A percentile compares a stretch with the other conserved stretches of the same genome.
These are phyloP conservation scores for Saccharum hybrid DNA, from an alignment of 202 grass and related monocot species.

Conservation along the genomic window DNA sequence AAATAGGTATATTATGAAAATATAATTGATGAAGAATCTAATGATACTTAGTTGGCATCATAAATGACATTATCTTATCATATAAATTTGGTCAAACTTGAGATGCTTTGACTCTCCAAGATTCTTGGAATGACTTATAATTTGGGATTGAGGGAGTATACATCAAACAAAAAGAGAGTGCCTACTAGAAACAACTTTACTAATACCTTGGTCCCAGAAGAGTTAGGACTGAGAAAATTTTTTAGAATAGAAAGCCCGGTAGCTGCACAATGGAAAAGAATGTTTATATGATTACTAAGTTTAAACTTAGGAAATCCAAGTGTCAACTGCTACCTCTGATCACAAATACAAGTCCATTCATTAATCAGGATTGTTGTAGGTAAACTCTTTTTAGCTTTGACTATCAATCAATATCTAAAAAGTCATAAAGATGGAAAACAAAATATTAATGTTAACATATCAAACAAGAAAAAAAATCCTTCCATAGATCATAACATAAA, in stretches of 20 bases:
- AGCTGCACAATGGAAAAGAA: conserved; percentile 52
- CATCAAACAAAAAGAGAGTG: conserved; percentile 34
- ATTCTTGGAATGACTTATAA: no score
- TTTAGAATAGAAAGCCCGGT: conserved; percentile 85
- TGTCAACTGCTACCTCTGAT: conserved; percentile 22
- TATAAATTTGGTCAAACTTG: no score
- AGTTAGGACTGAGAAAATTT: conserved; percentile 68
- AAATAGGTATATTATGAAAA: no score
- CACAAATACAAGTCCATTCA: background rate
- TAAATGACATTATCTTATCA: no score
- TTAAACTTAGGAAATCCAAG: conserved; percentile 6
- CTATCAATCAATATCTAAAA: background rate
- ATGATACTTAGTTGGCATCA: no score
- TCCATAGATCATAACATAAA: background rate
- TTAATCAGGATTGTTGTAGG: background rate
- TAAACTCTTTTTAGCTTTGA: conserved; percentile 9
- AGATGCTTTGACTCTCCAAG: no score
- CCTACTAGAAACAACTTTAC: conserved; percentile 29
- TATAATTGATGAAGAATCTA: no score
- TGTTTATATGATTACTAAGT: conserved; percentile 5
- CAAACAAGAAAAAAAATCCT: background rate
- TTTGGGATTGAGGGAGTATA: no score
- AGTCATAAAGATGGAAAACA: background rate
- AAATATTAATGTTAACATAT: background rate
- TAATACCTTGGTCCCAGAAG: conserved; percentile 70